phyloP scores from a whole-genome alignment of 345 rosid genomes.

The Jatropha curcas region DNA sequence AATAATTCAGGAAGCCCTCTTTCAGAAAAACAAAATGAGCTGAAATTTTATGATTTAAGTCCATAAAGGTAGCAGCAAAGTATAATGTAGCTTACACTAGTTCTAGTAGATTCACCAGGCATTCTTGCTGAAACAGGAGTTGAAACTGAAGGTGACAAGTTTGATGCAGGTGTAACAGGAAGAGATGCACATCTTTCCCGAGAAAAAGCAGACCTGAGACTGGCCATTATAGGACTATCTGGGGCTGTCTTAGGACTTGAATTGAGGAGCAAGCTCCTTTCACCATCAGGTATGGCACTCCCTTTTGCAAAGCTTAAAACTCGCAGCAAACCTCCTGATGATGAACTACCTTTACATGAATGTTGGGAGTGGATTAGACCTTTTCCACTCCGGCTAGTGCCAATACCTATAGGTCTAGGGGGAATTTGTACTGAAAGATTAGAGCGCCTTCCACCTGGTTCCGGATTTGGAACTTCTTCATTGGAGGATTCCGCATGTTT shows the following conservation, averaged over 20 bases:
- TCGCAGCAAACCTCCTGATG: conserved; percentile 65
- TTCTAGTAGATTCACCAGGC: conserved; percentile 48
- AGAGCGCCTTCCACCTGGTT: conserved; percentile 43
- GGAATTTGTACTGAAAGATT: conserved; percentile 88
- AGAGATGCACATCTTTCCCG: conserved; percentile 80
- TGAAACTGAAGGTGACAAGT: conserved; percentile 61
- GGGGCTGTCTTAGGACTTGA: conserved; percentile 45
- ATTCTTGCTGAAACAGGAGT: conserved; percentile 61
- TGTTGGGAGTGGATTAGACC: conserved; percentile 51
- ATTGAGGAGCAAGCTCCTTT: conserved; percentile 67
- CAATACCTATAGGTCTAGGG: conserved; percentile 54
- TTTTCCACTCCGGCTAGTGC: conserved; percentile 45
- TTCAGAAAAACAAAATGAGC: not conserved
- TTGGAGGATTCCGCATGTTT: conserved; percentile 36
- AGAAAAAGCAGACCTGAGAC: conserved; percentile 43
- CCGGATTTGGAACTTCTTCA: conserved; percentile 44
- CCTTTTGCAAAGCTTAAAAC: conserved; percentile 76
- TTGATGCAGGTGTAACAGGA: conserved; percentile 65
- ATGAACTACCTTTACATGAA: conserved; percentile 56
- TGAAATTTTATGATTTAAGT: not conserved
- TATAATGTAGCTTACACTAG: conserved; percentile 43
- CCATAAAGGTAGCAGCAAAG: conserved; percentile 9
- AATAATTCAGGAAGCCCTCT: not conserved
- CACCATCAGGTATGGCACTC: conserved; percentile 45
- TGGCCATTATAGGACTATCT: conserved; percentile 45